Evolutionary conservation across 2,329 filamentous ascomycete genomes (phyloP), one percentile per base, ranked within the genome.

Genomic region (Xylaria sp.): DNA sequence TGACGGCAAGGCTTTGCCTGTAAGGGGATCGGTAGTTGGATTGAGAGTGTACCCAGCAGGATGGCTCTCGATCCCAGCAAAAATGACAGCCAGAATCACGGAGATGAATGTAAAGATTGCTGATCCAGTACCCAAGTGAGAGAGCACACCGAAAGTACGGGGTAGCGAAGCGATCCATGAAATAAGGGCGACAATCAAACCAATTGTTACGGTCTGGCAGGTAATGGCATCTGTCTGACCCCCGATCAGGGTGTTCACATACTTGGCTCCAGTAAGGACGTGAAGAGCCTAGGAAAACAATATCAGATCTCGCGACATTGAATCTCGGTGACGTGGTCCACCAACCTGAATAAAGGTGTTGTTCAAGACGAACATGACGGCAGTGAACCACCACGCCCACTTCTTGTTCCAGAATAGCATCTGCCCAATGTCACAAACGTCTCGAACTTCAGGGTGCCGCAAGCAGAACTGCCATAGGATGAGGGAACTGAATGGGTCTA

Each of bases 401-500:
- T 87, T 89, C 79, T 93, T 90, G 72, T 91, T 90, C 90, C 92
- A 97, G 81, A 97, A 97, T 26, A 97, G 88, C 87, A 94, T 94
- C 80, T 97, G 93, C n/a, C 94, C 94, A 77, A 97, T 92, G 78
- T 97, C 94, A 78, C 94, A 97, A 15, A 97, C 93, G 82, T 97
- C 94, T 74, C 93, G 90, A 68, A 97, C 90, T 79, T 97, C 93
- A 0, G 94, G 94, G 77, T 97, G 93, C 57, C 93, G 89, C 66
- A 97, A 82, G 78, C 94, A 97, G 76, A 97, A 97, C 79, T 94
- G 89, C 94, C 73, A 78, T 17, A 71, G 68, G 6, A 77, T 67
- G 60, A 76, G 71, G 20, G 75, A 75, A 7, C 70, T 79, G 46
- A 40, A 28, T 40, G 17, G 7, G 54, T 68, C 36, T 6, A 59